Conservation (phyloP, 2,329 filamentous ascomycete genomes). For the Fusarium redolens region DNA sequence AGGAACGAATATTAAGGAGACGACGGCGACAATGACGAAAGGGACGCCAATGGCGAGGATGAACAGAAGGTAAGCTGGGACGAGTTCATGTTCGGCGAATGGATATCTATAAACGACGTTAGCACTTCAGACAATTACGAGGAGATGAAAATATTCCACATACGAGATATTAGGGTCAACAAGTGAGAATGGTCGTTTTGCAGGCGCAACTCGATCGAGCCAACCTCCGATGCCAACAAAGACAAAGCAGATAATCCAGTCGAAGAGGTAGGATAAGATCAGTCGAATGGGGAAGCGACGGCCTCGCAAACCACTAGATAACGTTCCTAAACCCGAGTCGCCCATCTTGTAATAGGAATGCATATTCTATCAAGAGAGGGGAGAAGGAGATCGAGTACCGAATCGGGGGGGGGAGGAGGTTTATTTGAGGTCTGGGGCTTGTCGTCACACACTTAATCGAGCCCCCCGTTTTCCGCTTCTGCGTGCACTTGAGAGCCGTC, state of each 20-base stretch:
- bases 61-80: conserved; percentile 73
- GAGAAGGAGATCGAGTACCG: conserved; percentile 9
- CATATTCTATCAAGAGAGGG: conserved; percentile 22
- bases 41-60: conserved; percentile 74
- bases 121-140: neutral
- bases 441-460: conserved; percentile 15
- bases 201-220: conserved; percentile 71
- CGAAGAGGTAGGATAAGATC: conserved; percentile 75
- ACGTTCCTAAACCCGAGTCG: conserved; percentile 36
- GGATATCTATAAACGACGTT: conserved; percentile 67
- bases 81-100: conserved; percentile 75
- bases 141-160: conserved; percentile 40
- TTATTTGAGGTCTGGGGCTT: conserved; percentile 25
- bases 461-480: conserved; percentile 16
- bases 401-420: conserved; percentile 16
- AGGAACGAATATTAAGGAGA: conserved; percentile 78
- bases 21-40: conserved; percentile 72
- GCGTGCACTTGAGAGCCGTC: conserved; percentile 1
- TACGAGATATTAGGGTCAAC: conserved; percentile 79
- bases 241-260: conserved; percentile 76
- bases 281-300: conserved; percentile 49
- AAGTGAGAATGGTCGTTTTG: conserved; percentile 77
- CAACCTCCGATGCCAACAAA: conserved; percentile 68
- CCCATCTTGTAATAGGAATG: conserved; percentile 44
- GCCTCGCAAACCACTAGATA: conserved; percentile 28